Conservation (phyloP, 768 basidiomycete genomes). For the Leccinum subgranulosum region DNA sequence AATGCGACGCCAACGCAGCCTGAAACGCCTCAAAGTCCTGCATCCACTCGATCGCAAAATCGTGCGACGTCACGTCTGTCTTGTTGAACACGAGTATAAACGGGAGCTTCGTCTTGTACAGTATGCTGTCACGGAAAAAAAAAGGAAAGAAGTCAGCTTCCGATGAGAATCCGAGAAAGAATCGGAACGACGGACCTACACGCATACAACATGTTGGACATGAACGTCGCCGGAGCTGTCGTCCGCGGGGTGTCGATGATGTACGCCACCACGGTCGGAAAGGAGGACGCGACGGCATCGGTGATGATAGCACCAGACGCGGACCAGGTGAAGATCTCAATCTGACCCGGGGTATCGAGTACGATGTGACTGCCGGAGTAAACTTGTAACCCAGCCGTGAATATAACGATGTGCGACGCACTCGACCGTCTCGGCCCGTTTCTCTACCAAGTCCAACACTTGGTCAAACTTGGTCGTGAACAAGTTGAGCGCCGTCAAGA, state of each 20-base stretch:
- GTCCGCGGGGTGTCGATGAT: conserved; percentile 97
- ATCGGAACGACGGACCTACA: conserved; percentile 62
- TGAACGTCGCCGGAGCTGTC: conserved; percentile 94
- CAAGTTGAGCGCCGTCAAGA: conserved; percentile 92
- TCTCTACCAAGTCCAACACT: conserved; percentile 88
- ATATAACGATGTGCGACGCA: conserved; percentile 38
- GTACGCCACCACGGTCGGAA: conserved; percentile 95
- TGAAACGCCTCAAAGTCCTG: conserved; percentile 96
- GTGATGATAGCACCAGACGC: conserved; percentile 99
- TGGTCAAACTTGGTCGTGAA: conserved; percentile 99
- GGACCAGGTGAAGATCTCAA: conserved; percentile 99
- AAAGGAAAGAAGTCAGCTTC: background rate
- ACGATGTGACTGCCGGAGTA: conserved; percentile 71
- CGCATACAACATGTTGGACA: conserved; percentile 99
- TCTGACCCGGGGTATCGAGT: conserved; percentile 97
- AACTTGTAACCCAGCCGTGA: background rate
- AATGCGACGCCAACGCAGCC: conserved; percentile 71
- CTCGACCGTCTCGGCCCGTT: conserved; percentile 85
- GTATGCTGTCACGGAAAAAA: conserved; percentile 52
- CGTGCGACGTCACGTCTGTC: conserved; percentile 86
- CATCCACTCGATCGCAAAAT: conserved; percentile 98
- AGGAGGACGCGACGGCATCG: conserved; percentile 88
- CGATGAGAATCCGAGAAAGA: background rate
- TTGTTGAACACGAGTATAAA: conserved; percentile 99
- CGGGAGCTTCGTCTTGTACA: conserved; percentile 97